Evolutionary conservation across 192 early-diverging fungal species (phyloP), one percentile per base, ranked within the genome.

Genomic region (Coemansia sp.): DNA sequence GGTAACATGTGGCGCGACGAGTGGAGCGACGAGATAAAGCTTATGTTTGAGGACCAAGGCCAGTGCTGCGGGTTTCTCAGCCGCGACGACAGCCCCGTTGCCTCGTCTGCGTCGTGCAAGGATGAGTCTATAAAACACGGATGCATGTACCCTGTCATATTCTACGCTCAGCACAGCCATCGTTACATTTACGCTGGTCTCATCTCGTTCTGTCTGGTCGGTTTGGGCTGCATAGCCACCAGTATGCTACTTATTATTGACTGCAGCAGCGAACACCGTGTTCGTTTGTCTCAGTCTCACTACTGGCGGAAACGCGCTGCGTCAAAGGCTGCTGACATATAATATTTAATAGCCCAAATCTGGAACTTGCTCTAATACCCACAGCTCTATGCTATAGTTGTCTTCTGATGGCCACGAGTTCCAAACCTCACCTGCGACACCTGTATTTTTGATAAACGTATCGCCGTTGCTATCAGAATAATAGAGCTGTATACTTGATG

Each of bases 11-110:
- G 76, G 76, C 54, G 66, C 17, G 38, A 58, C 39, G 50, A 58
- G 4, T 78, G 70, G 76, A 56, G 70, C 0, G 66, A 66, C 47
- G 56, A 60, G 27, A 59, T 78, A 19, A 78, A 72, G 56, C 63
- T 61, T 14, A 58, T 53, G 35, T 66, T 78, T 55, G 63, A 78
- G 56, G 62, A 69, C 19, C 56, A 67, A 6, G 21, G 55, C 15
- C 35, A 17, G 22, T 78, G 76, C 60, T 78, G 76, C 32, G 76
- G 76, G 5, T 78, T 66, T 29, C 50, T 78, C 47, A 73, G 67
- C 25, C 76, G 59, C 19, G 29, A 47, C 1, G 76, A 78, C 21
- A 63, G 52, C 8, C 76, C 76, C 1, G 53, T 67, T 0, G 24
- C 29, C 52, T 56, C 66, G 14, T 69, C 76, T 11, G n/a, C 58